Evolutionary conservation across 176 grass and related monocot genomes (phyloP).

Genomic region (Eremochloa ophiuroides): DNA sequence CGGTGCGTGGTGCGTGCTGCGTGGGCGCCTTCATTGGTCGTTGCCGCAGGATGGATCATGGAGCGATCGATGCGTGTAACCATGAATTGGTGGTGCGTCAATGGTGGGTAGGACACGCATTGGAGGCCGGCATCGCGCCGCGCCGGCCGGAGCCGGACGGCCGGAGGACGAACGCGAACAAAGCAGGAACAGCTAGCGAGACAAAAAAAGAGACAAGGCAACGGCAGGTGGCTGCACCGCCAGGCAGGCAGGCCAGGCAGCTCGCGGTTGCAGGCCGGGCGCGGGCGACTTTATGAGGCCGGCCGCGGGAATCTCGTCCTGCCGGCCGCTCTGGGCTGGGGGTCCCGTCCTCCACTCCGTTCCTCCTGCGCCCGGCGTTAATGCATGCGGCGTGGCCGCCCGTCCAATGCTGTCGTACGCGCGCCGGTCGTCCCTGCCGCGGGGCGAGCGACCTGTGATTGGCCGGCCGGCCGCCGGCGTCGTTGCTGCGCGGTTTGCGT

Average conservation of each 20-base stretch:
- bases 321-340: background rate
- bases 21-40: no score
- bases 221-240: background rate
- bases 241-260: background rate
- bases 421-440: background rate
- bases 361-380: background rate
- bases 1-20: no score
- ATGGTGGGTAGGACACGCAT: no score
- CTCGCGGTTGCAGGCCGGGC: background rate
- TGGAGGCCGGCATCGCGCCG: no score
- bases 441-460: background rate
- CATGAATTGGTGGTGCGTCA: no score
- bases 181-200: background rate
- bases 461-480: background rate
- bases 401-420: conserved; percentile 7
- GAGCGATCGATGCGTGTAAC: no score
- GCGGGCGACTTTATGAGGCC: background rate
- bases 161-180: background rate
- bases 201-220: conserved; percentile 26
- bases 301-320: conserved; percentile 36
- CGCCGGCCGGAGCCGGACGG: background rate
- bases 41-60: background rate
- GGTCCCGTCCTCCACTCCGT: background rate
- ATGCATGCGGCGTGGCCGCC: conserved; percentile 10
- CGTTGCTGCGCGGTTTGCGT: background rate